Evolutionary conservation across 2,329 filamentous ascomycete species (phyloP), one percentile per base, ranked within the genome.

Genomic region (Cladosporium phlei): DNA sequence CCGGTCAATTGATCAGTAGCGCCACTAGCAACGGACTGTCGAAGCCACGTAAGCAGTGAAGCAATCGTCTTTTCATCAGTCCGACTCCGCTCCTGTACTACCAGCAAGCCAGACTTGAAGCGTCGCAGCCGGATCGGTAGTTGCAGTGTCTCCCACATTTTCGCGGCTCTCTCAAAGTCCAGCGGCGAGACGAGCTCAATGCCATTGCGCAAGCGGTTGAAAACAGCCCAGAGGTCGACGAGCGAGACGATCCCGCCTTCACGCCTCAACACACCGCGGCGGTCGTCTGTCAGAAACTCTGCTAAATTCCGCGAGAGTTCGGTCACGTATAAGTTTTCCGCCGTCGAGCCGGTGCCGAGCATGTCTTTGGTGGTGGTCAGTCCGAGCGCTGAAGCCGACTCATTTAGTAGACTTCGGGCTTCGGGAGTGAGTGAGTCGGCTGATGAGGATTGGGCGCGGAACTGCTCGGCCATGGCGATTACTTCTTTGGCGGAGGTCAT

Each of bases 401-500:
- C 85, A 1, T 85, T 87, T 7, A 94, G 75, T 2, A 95, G 72
- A 7, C 80, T 81, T 55, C 78, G 86, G 9, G 88, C 82, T 64
- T 93, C 88, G 0, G 79, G 76, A 5, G 76, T 80, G 11, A 72
- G 37, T 5, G 52, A 47, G 32, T 61, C 59, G 19, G 52, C 50
- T 30, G 61, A 65, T 29, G 66, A 76, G 48, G 69, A 66, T 60
- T 90, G 85, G 10, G 80, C 75, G 2, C 88, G 83, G 57, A 97
- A 91, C 12, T 82, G 82, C 66, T 97, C 91, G 1, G 93, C 93
- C 32, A 98, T 81, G 4, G 89, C 88, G 40, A 97, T 85, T 38
- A 98, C 88, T 63, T 98, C 88, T 63, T 97, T 96, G 4, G 93
- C 93, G 3, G 91, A 96, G 3, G 90, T 88, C 91, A 97, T 98